A percentile compares a stretch with the other conserved stretches of the same genome.
phyloP scores from a whole-genome alignment of 75 land plant genomes.

The Sequoiadendron giganteum region DNA sequence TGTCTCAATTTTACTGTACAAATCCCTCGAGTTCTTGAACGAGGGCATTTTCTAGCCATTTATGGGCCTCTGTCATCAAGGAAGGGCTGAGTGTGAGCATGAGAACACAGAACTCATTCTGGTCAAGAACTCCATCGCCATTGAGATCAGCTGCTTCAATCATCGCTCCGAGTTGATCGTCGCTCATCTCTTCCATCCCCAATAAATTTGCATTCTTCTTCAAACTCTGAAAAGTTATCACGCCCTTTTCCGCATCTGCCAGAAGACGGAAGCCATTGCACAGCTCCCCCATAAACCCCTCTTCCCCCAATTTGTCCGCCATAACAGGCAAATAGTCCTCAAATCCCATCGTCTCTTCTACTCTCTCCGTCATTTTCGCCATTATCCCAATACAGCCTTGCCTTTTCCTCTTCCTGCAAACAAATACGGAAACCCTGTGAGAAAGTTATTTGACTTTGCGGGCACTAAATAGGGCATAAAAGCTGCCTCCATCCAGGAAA shows the following conservation, averaged over 20 bases:
- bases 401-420: too few relatives aligned
- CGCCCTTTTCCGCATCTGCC: conserved; percentile 26
- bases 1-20: background rate
- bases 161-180: conserved; percentile 31
- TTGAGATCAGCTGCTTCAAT: conserved; percentile 29
- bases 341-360: background rate
- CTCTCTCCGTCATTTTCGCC: too few relatives aligned
- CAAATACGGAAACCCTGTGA: too few relatives aligned
- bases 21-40: background rate
- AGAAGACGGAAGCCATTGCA: conserved; percentile 44
- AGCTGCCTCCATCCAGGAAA: too few relatives aligned
- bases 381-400: too few relatives aligned
- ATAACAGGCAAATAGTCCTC: conserved; percentile 43
- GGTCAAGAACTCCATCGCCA: conserved; percentile 37
- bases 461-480: too few relatives aligned
- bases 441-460: too few relatives aligned
- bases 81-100: conserved; percentile 38
- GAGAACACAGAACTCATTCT: conserved; percentile 32
- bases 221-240: conserved; percentile 43
- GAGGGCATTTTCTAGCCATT: background rate
- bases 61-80: conserved; percentile 4
- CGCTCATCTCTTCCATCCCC: conserved; percentile 31
- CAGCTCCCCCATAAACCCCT: conserved; percentile 46
- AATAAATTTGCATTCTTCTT: conserved; percentile 20
- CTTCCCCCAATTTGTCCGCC: conserved; percentile 45